Conservation (phyloP, 495 filamentous ascomycete genomes). For the Penicillium turbatum region DNA sequence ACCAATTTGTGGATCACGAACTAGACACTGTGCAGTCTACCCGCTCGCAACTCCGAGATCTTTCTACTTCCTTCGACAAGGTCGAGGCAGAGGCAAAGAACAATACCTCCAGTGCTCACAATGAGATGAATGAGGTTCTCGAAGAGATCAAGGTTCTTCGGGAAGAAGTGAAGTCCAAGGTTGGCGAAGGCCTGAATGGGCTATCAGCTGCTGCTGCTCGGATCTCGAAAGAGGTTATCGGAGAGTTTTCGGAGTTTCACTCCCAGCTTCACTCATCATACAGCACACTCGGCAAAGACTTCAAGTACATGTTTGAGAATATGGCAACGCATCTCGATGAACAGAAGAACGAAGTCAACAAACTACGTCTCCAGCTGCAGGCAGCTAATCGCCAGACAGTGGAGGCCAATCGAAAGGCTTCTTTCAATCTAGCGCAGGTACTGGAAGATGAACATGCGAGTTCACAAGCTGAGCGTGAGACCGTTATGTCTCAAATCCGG, state of each 20-base stretch:
- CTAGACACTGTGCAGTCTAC: slow-evolving; percentile 61
- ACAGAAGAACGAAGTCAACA: slow-evolving; percentile 76
- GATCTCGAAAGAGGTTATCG: slow-evolving; percentile 87
- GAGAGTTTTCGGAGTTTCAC: slow-evolving; percentile 78
- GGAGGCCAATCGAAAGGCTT: slow-evolving; percentile 60
- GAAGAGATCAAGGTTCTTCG: slow-evolving; percentile 87
- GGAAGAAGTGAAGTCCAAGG: slow-evolving; percentile 78
- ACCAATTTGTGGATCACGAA: slow-evolving; percentile 67
- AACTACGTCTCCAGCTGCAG: slow-evolving; percentile 64
- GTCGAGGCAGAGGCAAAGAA: slow-evolving; percentile 62
- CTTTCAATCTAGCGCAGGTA: slow-evolving; percentile 63
- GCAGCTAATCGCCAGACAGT: slow-evolving; percentile 61
- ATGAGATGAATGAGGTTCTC: slow-evolving; percentile 85
- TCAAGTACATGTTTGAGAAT: slow-evolving; percentile 79
- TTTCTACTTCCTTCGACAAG: slow-evolving; percentile 58
- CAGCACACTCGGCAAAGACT: slow-evolving; percentile 80
- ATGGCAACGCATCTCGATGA: slow-evolving; percentile 64
- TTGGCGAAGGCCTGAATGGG: slow-evolving; percentile 80
- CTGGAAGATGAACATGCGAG: slow-evolving; percentile 70
- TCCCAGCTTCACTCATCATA: slow-evolving; percentile 81
- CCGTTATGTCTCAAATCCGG: slow-evolving; percentile 71
- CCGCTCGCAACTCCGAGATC: slow-evolving; percentile 63
- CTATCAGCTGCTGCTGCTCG: slow-evolving; percentile 79
- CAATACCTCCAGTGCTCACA: slow-evolving; percentile 66
- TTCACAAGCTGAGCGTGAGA: slow-evolving; percentile 68